Percentiles rank a stretch among this genome's conserved stretches.
phyloP scores from a whole-genome alignment of 1,284 basidiomycete species.

The Hymenochaete sp. region DNA sequence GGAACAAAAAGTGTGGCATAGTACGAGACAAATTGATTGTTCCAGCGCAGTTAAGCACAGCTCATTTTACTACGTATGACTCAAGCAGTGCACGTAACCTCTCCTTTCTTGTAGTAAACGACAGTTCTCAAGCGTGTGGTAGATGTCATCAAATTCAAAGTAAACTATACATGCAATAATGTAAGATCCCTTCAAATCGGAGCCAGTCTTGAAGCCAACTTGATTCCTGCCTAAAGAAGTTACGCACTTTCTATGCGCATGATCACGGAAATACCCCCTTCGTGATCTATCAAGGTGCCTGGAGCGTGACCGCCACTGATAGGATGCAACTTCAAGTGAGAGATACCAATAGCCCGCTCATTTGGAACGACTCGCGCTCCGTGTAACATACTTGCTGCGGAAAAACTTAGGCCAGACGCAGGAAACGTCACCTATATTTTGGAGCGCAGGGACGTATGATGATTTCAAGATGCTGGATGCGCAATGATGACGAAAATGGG shows the following conservation, averaged over 20 bases:
- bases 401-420: slow-evolving; percentile 20
- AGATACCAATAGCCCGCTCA: slow-evolving; percentile 27
- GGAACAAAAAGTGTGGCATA: slow-evolving; percentile 33
- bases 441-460: slow-evolving; percentile 19
- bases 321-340: slow-evolving; percentile 27
- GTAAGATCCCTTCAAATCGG: slow-evolving; percentile 26
- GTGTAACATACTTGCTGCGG: slow-evolving; percentile 25
- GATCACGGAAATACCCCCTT: slow-evolving; percentile 28
- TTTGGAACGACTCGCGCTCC: slow-evolving; percentile 22
- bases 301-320: slow-evolving; percentile 28
- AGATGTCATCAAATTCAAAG: slow-evolving; percentile 20
- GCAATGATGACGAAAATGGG: slow-evolving; percentile 16
- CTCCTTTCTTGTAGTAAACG: slow-evolving; percentile 28
- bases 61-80: slow-evolving; percentile 13
- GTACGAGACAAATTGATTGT: slow-evolving; percentile 40
- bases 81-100: slow-evolving; percentile 22
- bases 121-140: slow-evolving; percentile 23
- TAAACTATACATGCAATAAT: slow-evolving; percentile 31
- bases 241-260: slow-evolving; percentile 18
- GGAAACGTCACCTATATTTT: no score
- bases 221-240: slow-evolving; percentile 24
- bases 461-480: slow-evolving; percentile 12
- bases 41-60: slow-evolving; percentile 33
- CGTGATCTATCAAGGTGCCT: slow-evolving; percentile 28
- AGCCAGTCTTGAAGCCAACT: slow-evolving; percentile 27